Evolutionary conservation across 306 rosid genomes (phyloP).

Genomic region (Argentina anserina): DNA sequence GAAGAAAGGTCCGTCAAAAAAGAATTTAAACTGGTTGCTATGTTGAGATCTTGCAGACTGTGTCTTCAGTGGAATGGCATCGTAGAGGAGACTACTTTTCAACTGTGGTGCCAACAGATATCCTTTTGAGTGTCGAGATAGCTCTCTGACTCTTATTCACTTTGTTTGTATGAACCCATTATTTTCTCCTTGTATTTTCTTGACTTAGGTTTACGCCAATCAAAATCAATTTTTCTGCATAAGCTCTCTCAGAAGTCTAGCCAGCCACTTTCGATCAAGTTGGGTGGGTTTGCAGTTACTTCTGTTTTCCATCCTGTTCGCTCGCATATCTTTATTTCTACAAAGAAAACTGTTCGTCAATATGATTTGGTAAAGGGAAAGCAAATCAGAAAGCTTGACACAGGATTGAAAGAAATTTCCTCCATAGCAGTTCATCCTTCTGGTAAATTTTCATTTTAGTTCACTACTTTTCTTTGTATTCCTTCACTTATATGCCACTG

Average conservation of each 20-base stretch:
- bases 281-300: constrained; percentile 82
- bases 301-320: constrained; percentile 81
- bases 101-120: constrained; percentile 88
- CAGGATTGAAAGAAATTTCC: constrained; percentile 85
- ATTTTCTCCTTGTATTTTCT: constrained; percentile 36
- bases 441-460: constrained; percentile 38
- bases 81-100: constrained; percentile 94
- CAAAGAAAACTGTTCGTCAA: constrained; percentile 68
- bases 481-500: background rate
- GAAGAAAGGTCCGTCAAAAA: constrained; percentile 2
- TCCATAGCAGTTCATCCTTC: constrained; percentile 91
- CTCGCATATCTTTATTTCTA: constrained; percentile 71
- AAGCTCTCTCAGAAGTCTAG: constrained; percentile 72
- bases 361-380: constrained; percentile 68
- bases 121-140: constrained; percentile 42
- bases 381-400: constrained; percentile 65
- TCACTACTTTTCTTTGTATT: background rate
- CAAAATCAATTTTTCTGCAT: constrained; percentile 77
- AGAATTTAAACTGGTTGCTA: constrained; percentile 17
- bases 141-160: background rate
- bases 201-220: constrained; percentile 78
- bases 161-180: background rate
- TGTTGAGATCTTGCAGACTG: constrained; percentile 59
- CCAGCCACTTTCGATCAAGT: constrained; percentile 71
- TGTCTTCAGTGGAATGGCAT: constrained; percentile 87